These are phyloP conservation scores for Colletotrichum gloeosporioides DNA, from an alignment of 2,329 filamentous ascomycete genomes.

Conservation along the genomic window DNA sequence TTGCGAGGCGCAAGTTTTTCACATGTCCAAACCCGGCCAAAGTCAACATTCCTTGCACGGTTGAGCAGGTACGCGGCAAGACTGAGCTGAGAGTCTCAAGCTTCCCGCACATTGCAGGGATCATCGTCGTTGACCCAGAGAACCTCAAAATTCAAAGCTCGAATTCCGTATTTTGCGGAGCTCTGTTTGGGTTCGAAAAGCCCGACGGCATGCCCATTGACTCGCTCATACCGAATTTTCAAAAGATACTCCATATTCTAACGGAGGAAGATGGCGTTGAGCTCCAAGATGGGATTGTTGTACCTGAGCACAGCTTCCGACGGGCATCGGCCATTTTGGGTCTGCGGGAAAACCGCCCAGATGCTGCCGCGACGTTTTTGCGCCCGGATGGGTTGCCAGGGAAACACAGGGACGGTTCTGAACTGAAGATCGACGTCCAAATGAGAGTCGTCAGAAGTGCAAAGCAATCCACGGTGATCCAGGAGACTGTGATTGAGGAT, in stretches of 20 bases:
- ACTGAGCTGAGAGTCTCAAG: constrained; percentile 85
- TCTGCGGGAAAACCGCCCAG: constrained; percentile 80
- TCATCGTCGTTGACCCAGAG: constrained; percentile 86
- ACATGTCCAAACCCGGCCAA: constrained; percentile 80
- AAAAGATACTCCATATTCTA: constrained; percentile 80
- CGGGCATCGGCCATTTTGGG: constrained; percentile 85
- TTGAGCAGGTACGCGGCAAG: constrained; percentile 74
- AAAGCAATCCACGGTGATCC: constrained; percentile 64
- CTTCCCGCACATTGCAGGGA: constrained; percentile 96
- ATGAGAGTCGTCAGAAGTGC: constrained; percentile 96
- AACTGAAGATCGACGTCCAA: constrained; percentile 93
- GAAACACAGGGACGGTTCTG: constrained; percentile 86
- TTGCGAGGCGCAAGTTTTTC: constrained; percentile 77
- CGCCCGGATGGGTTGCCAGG: constrained; percentile 85
- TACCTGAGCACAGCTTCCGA: constrained; percentile 95
- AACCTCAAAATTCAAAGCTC: constrained; percentile 85
- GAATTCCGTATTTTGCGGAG: constrained; percentile 92
- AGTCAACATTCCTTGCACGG: constrained; percentile 82
- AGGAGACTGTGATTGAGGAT: constrained; percentile 67
- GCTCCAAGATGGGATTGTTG: constrained; percentile 91
- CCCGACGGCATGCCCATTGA: constrained; percentile 82
- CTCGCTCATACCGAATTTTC: constrained; percentile 85
- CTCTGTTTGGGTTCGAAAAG: constrained; percentile 87
- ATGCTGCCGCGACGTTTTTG: constrained; percentile 80
- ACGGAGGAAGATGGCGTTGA: constrained; percentile 86